Base-by-base conservation (phyloP, 2,329 filamentous ascomycete genomes). In the Neonectria punicea region DNA sequence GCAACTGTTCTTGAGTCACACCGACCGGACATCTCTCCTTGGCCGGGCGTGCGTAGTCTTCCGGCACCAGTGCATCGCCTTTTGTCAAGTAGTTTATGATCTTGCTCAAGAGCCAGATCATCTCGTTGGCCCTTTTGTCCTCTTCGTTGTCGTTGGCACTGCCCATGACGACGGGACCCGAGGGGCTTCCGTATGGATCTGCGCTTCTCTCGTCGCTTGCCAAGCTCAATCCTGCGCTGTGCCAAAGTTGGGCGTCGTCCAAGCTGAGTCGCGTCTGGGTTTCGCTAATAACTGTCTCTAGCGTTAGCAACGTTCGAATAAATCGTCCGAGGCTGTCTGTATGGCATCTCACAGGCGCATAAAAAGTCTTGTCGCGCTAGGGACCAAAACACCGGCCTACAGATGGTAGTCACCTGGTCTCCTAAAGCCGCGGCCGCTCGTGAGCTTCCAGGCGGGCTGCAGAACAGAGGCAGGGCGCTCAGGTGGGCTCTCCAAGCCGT, bases 41-140 rank as follows among this genome's bases (percentile, higher is more conserved):
- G 0, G 30, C 28, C 1, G 69, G 71, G 0, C 72, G 34, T 1
- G 70, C 69, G 5, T 73, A 73, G 61, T 80, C 80, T 0, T 66
- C 46, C 0, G 70, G 70, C n/a, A 70, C 63, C 2, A 87, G 78
- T 4, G 84, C 82, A 60, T 89, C 87, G 1, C 85, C 86, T 2
- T 83, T 82, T 2, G 85, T 87, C 59, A 90, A 85, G 73, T 87
- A 90, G 72, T 92, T 91, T 56, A 90, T 85, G 4, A 91, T 84
- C 70, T 91, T 91, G 8, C 87, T 86, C 65, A 89, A 81, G 10
- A 92, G 84, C 89, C 89, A 91, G 6, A 90, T 84, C 4, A 92
- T 75, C 0, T 86, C 86, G 13, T 92, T 91, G 46, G 84, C 86
- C 58, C 89, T 86, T 67, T 89, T 82, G 66, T 91, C 89, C 76